phyloP scores from a whole-genome alignment of 306 rosid species.

The Quercus cerris region DNA sequence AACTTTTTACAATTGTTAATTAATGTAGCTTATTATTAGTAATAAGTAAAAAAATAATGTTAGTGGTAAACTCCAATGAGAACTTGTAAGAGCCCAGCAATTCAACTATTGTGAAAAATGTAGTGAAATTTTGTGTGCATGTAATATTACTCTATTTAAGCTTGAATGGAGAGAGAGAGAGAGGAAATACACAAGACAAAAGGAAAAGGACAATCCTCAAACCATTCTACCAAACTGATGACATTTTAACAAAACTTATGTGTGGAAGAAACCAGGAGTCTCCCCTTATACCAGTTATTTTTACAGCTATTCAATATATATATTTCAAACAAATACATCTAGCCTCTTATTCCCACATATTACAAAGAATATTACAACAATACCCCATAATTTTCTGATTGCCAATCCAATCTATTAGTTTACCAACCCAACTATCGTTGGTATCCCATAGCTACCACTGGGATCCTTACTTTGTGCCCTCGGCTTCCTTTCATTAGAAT shows the following conservation, averaged over 20 bases:
- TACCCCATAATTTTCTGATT: slow-evolving; percentile 23
- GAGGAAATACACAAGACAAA: neutral
- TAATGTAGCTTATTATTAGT: too few species aligned
- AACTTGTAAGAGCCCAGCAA: too few species aligned
- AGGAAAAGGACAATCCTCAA: neutral
- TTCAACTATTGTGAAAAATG: too few species aligned
- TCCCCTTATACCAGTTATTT: slow-evolving; percentile 50
- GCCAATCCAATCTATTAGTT: slow-evolving; percentile 25
- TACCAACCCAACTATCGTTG: slow-evolving; percentile 37
- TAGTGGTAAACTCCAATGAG: too few species aligned
- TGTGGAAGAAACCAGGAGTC: slow-evolving; percentile 57
- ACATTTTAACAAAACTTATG: slow-evolving; percentile 60
- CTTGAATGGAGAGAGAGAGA: neutral
- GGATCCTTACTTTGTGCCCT: slow-evolving; percentile 96
- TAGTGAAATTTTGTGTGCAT: too few species aligned
- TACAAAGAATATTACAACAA: slow-evolving; percentile 96
- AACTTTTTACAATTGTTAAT: too few species aligned
- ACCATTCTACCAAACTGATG: slow-evolving; percentile 23
- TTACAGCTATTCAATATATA: slow-evolving; percentile 65
- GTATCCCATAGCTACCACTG: slow-evolving; percentile 85
- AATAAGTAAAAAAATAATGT: too few species aligned
- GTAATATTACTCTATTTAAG: too few species aligned
- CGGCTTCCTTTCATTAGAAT: slow-evolving; percentile 85
- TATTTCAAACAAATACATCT: slow-evolving; percentile 48
- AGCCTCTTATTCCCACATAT: slow-evolving; percentile 76